Conservation (phyloP, 768 basidiomycete species). For the Auricularia heimuer region DNA sequence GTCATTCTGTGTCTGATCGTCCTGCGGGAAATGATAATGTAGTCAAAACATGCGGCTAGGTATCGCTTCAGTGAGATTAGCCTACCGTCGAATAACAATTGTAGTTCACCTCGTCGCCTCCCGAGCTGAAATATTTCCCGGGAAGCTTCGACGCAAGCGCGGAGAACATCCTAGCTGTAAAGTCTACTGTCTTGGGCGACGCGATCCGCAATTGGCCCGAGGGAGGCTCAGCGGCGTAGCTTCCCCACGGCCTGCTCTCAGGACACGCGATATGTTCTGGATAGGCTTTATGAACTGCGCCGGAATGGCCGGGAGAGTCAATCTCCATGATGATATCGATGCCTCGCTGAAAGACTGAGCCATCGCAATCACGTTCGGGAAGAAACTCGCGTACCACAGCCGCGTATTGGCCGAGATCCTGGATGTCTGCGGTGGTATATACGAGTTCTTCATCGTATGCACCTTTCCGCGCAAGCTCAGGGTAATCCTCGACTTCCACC, state of each 20-base stretch:
- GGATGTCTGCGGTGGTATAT: constrained; percentile 21
- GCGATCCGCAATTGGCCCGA: constrained; percentile 28
- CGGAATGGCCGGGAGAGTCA: constrained; percentile 32
- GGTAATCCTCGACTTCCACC: constrained; percentile 17
- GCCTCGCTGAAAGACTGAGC: constrained; percentile 18
- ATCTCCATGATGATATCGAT: constrained; percentile 29
- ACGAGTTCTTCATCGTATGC: constrained; percentile 21
- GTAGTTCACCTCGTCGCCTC: constrained; percentile 29
- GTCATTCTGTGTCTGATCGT: constrained; percentile 13
- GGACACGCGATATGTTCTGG: constrained; percentile 28
- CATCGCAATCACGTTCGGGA: background rate
- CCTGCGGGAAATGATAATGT: constrained; percentile 4
- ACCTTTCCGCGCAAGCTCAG: constrained; percentile 21
- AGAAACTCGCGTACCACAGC: constrained; percentile 16
- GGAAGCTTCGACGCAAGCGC: constrained; percentile 10
- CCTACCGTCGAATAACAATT: constrained; percentile 14
- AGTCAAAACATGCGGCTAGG: too few species aligned
- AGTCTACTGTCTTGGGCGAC: constrained; percentile 12
- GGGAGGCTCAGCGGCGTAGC: constrained; percentile 23
- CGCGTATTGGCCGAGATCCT: constrained; percentile 22
- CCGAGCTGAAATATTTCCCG: constrained; percentile 22
- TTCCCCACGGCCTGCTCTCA: constrained; percentile 12
- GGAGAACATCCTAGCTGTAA: constrained; percentile 15
- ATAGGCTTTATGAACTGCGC: constrained; percentile 20
- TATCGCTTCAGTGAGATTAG: too few species aligned